Evolutionary conservation across 345 rosid genomes (phyloP).

Genomic region (Eucalyptus cloeziana): DNA sequence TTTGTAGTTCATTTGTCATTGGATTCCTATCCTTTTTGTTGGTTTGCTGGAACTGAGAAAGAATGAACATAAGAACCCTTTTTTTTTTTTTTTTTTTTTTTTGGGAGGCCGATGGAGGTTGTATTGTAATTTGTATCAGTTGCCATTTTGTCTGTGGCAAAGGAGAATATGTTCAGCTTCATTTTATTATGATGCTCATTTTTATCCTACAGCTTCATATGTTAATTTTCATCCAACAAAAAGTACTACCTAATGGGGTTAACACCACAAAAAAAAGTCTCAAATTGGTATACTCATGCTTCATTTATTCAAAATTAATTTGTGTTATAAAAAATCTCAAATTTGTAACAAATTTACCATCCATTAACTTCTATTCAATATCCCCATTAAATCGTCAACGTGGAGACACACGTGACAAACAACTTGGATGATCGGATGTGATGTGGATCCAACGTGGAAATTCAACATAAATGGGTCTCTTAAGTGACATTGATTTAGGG

Average conservation of each 20-base stretch:
- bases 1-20: background rate
- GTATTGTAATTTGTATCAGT: background rate
- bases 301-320: background rate
- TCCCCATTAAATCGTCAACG: background rate
- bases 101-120: background rate
- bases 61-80: background rate
- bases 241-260: background rate
- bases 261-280: background rate
- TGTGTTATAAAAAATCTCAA: background rate
- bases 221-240: background rate
- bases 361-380: background rate
- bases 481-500: background rate
- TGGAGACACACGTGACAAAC: background rate
- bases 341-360: fast-evolving
- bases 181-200: background rate
- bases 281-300: background rate
- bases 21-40: background rate
- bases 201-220: background rate
- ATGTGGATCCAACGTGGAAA: fast-evolving
- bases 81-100: too few relatives aligned
- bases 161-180: background rate
- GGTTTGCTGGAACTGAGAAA: background rate
- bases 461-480: background rate
- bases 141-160: background rate
- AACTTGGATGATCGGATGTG: background rate